Evolutionary conservation across 768 basidiomycete species (phyloP).

Genomic region (Pulveroboletus sp.): DNA sequence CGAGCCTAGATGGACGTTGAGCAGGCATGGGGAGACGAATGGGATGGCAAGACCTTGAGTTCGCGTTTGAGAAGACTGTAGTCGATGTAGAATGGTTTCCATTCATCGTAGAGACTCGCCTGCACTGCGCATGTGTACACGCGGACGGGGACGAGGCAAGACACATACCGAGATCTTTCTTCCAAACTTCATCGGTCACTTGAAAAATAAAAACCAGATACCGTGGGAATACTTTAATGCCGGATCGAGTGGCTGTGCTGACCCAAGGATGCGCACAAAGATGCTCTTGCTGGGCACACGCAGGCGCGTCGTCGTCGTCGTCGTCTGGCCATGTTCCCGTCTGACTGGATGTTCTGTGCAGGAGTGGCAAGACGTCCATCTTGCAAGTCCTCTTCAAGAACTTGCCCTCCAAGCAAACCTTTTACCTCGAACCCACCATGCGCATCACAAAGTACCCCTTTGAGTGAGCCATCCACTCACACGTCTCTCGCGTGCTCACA

Average conservation of each 20-base stretch:
- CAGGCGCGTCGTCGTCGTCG: too few species aligned
- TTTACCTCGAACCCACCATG: conserved; percentile 87
- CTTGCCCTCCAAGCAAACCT: conserved; percentile 77
- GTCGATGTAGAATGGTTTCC: conserved; percentile 87
- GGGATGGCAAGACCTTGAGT: conserved; percentile 59
- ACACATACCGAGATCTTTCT: conserved; percentile 64
- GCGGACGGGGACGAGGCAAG: not conserved
- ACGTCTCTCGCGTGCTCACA: not conserved
- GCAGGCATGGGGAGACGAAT: not conserved
- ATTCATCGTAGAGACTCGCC: conserved; percentile 86
- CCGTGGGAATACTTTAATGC: too few species aligned
- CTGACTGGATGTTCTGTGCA: conserved; percentile 28
- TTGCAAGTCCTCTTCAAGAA: conserved; percentile 90
- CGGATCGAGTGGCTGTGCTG: conserved; percentile 15
- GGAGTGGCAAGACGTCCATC: conserved; percentile 91
- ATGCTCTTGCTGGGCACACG: conserved; percentile 72
- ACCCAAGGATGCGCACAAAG: conserved; percentile 40
- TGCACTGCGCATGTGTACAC: conserved; percentile 25
- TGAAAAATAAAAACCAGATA: not conserved
- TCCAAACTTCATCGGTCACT: conserved; percentile 93
- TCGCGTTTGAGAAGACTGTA: conserved; percentile 89
- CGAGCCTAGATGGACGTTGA: conserved; percentile 35
- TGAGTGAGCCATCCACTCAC: conserved; percentile 57
- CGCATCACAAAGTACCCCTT: conserved; percentile 69
- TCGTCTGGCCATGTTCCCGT: too few species aligned